A percentile compares a stretch with the other conserved stretches of the same genome.
Conservation (phyloP, 106 monocot genomes). For the Alisma plantagoaquatica region DNA sequence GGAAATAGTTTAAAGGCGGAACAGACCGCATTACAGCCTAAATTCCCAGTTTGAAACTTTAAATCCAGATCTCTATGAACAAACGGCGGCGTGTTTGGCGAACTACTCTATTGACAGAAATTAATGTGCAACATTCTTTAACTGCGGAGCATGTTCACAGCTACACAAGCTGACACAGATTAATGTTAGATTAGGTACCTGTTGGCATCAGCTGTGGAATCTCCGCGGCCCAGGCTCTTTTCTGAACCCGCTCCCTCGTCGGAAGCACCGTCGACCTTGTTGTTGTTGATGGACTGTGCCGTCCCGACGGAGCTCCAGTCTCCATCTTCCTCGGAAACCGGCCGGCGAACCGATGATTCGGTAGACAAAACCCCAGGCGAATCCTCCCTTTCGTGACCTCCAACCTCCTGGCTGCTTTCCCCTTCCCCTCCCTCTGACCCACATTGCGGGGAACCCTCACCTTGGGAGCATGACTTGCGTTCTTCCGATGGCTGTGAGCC, state of each 20-base stretch:
- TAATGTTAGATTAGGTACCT: too few species aligned
- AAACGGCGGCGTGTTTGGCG: too few species aligned
- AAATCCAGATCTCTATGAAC: too few species aligned
- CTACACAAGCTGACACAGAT: too few species aligned
- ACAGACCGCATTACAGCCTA: too few species aligned
- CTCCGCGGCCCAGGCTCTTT: neutral
- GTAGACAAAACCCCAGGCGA: constrained; percentile 4
- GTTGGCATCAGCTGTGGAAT: neutral
- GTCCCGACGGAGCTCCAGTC: constrained; percentile 36
- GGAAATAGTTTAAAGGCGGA: too few species aligned
- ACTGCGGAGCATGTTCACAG: too few species aligned
- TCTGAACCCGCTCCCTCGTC: neutral
- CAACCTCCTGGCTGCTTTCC: neutral
- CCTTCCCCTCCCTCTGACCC: neutral
- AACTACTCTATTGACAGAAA: too few species aligned
- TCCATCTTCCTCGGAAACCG: constrained; percentile 30
- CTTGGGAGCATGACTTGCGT: neutral
- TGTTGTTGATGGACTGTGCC: constrained; percentile 15
- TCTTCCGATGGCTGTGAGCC: neutral
- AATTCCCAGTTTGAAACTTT: too few species aligned
- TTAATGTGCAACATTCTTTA: too few species aligned
- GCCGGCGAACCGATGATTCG: constrained; percentile 12
- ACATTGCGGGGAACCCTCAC: constrained; percentile 6
- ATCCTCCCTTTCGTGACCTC: neutral
- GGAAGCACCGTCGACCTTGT: neutral